Evolutionary conservation across 176 grass and related monocot genomes (phyloP).

Genomic region (Phragmites australis): DNA sequence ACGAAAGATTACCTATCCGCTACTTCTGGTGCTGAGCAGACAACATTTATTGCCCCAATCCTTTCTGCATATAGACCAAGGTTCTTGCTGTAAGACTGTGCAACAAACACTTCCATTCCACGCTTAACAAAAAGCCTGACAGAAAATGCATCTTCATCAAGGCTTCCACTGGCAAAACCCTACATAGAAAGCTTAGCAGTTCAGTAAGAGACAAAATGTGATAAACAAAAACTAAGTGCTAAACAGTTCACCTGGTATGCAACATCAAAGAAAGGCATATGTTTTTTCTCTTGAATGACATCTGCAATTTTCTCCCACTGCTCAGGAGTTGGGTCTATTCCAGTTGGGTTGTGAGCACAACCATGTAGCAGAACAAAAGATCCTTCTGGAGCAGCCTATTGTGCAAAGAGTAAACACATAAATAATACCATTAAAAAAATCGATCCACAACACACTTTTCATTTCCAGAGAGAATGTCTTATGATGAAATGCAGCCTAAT

Average conservation of each 20-base stretch:
- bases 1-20: conserved; percentile 59
- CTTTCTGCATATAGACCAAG: conserved; percentile 95
- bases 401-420: conserved; percentile 19
- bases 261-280: conserved; percentile 98
- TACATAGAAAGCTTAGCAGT: conserved; percentile 36
- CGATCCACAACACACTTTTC: background rate
- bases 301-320: conserved; percentile 87
- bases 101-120: conserved; percentile 89
- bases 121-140: conserved; percentile 89
- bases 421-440: conserved; percentile 30
- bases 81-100: conserved; percentile 98
- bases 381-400: conserved; percentile 92
- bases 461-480: background rate
- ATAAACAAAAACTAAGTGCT: background rate
- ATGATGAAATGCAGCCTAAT: background rate
- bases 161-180: conserved; percentile 98
- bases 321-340: conserved; percentile 90
- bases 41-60: conserved; percentile 87
- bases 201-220: conserved; percentile 22
- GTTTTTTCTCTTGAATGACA: conserved; percentile 87
- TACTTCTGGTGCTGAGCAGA: conserved; percentile 76
- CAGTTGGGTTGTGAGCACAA: conserved; percentile 95
- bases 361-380: conserved; percentile 96
- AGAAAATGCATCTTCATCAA: conserved; percentile 89
- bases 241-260: conserved; percentile 79